Conservation (phyloP, 129 eudicot genomes). For the Flaveria ramosissima region DNA sequence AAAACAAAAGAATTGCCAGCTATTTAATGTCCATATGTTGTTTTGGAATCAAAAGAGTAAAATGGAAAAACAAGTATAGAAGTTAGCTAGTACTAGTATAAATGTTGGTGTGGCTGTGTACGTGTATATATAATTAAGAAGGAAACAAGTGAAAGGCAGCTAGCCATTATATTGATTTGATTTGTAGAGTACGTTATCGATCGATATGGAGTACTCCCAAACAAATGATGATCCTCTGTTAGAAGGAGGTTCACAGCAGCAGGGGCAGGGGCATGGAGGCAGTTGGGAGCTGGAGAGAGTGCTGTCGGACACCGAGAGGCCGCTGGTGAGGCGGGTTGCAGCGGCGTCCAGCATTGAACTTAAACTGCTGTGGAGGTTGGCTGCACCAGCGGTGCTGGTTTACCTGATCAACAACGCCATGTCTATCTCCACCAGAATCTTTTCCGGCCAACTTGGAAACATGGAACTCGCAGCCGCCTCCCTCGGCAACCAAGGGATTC, state of each 20-base stretch:
- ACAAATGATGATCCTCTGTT: slow-evolving; percentile 24
- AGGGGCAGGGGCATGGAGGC: too few relatives aligned
- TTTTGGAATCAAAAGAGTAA: too few relatives aligned
- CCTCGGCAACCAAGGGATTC: slow-evolving; percentile 68
- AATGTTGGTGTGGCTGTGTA: too few relatives aligned
- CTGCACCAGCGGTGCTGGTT: slow-evolving; percentile 63
- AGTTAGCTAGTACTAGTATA: too few relatives aligned
- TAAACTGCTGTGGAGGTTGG: slow-evolving; percentile 45
- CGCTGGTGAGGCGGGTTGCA: slow-evolving; percentile 25
- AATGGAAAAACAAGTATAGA: too few relatives aligned
- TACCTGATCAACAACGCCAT: slow-evolving; percentile 71
- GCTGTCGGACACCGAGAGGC: slow-evolving; percentile 44
- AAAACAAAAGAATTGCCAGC: too few relatives aligned
- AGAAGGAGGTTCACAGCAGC: not conserved
- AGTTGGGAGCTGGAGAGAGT: slow-evolving; percentile 60
- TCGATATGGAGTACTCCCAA: too few relatives aligned
- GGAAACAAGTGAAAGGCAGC: too few relatives aligned
- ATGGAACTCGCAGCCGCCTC: slow-evolving; percentile 58
- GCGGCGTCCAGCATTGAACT: slow-evolving; percentile 56
- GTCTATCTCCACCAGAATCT: slow-evolving; percentile 68
- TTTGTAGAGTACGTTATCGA: too few relatives aligned
- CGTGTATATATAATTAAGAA: too few relatives aligned
- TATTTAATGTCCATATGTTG: too few relatives aligned
- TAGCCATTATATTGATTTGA: too few relatives aligned
- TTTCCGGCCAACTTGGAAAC: slow-evolving; percentile 81